Evolutionary conservation across 306 rosid genomes (phyloP), one percentile per base, ranked within the genome.

Genomic region (Gastrolobium bilobum): DNA sequence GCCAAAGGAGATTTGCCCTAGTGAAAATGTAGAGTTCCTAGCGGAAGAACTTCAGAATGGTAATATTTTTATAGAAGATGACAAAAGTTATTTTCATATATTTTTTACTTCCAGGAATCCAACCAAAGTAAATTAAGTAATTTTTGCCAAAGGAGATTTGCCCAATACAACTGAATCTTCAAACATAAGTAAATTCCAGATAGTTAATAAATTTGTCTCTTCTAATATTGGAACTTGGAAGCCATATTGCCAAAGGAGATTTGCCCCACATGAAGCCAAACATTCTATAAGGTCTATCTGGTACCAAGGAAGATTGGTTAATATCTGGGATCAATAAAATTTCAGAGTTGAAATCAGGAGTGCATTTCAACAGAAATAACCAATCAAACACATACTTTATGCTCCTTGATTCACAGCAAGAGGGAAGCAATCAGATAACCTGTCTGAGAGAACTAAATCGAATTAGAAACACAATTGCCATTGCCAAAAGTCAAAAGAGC

Each of bases 131-230:
- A 51, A 59, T 61, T 77, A 48, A 50, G 88, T 81, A 44, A 78
- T 64, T 76, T 84, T 80, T 91, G 90, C 92, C 97, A 93, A 90
- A 91, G 96, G 94, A 92, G 96, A 92, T 89, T 88, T 90, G 89
- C 96, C 94, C 97, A 39, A 60, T 29, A 78, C 80, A 76, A 84
- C 84, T 73, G 68, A 86, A 65, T 68, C 87, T 76, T 85, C 80
- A 88, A 69, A 61, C 53, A 62, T 39, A 75, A 63, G 30, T 48
- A 75, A 67, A 69, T 59, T 65, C 77, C 2, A 59, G 75, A 58
- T 38, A 73, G 75, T 68, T 71, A 68, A 75, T 56, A 65, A 70
- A 65, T 75, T 75, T 75, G 35, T 77, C 77, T 63, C 87, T 71
- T 88, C 51, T 79, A 58, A 48, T 65, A 75, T 72, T 44, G 84